phyloP scores from a whole-genome alignment of 169 alveolate genomes.

The Babesia bigemina region DNA sequence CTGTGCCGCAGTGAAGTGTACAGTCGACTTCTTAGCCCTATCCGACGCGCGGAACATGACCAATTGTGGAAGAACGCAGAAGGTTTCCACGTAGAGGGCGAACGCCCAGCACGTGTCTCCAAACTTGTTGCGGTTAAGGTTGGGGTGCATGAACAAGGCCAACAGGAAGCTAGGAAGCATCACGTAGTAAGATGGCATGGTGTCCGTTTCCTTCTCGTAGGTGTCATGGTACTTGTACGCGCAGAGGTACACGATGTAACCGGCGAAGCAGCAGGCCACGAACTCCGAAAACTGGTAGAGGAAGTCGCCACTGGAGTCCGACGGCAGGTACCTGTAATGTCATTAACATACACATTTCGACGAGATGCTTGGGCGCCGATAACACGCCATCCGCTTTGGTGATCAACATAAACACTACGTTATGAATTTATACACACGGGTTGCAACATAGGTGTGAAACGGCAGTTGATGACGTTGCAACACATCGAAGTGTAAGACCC shows the following conservation, averaged over 20 bases:
- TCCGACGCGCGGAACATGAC: slow-evolving; percentile 88
- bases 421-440: neutral
- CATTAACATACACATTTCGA: too few relatives aligned
- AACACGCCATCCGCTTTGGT: neutral
- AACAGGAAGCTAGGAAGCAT: slow-evolving; percentile 83
- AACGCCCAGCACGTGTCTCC: slow-evolving; percentile 88
- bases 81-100: slow-evolving; percentile 90
- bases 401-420: neutral
- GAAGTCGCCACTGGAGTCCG: slow-evolving; percentile 94
- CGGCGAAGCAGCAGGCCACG: slow-evolving; percentile 79
- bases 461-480: too few relatives aligned
- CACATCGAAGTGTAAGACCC: too few relatives aligned
- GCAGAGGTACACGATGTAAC: slow-evolving; percentile 84
- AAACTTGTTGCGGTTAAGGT: slow-evolving; percentile 81
- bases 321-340: slow-evolving; percentile 83
- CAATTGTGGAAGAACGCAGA: slow-evolving; percentile 90
- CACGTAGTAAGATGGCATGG: slow-evolving; percentile 78
- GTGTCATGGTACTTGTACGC: slow-evolving; percentile 79
- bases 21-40: slow-evolving; percentile 87
- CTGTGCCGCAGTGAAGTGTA: slow-evolving; percentile 93
- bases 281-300: slow-evolving; percentile 90
- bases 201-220: slow-evolving; percentile 82
- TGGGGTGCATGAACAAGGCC: slow-evolving; percentile 88
- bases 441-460: too few relatives aligned
- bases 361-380: neutral